A percentile compares a stretch with the other conserved stretches of the same genome.
Conservation (phyloP, 73 alveolate genomes). For the Blepharisma japonicum region DNA sequence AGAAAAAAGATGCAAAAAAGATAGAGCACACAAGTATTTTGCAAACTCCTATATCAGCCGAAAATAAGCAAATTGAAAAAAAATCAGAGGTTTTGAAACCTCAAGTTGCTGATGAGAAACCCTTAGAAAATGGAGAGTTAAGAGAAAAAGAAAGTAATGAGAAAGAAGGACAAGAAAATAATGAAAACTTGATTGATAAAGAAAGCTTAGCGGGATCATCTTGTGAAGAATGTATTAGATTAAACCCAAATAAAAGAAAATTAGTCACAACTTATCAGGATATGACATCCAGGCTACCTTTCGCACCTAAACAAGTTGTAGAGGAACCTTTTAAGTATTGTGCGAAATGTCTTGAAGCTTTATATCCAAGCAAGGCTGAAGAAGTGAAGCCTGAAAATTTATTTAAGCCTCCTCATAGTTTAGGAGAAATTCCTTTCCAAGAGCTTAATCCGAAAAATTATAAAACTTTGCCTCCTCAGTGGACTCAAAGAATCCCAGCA, state of each 20-base stretch:
- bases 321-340: constrained; percentile 30
- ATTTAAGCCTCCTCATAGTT: constrained; percentile 34
- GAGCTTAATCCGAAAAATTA: constrained; percentile 48
- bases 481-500: constrained; percentile 53
- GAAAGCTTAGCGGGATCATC: neutral
- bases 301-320: neutral
- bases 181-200: neutral
- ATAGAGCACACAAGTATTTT: too few relatives aligned
- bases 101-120: neutral
- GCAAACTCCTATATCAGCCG: too few relatives aligned
- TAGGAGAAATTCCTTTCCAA: constrained; percentile 33
- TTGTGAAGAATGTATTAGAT: neutral
- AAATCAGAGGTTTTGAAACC: neutral
- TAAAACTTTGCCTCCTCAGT: constrained; percentile 48
- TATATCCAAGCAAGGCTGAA: constrained; percentile 25
- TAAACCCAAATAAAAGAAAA: constrained; percentile 31
- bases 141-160: constrained; percentile 8
- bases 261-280: constrained; percentile 33
- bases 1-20: neutral
- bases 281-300: constrained; percentile 35
- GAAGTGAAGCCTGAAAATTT: constrained; percentile 32
- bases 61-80: too few relatives aligned
- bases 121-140: neutral
- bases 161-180: neutral
- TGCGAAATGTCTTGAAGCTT: constrained; percentile 8